Evolutionary conservation across 139 green algal species (phyloP).

Genomic region (Auxenochlorella protothecoides): DNA sequence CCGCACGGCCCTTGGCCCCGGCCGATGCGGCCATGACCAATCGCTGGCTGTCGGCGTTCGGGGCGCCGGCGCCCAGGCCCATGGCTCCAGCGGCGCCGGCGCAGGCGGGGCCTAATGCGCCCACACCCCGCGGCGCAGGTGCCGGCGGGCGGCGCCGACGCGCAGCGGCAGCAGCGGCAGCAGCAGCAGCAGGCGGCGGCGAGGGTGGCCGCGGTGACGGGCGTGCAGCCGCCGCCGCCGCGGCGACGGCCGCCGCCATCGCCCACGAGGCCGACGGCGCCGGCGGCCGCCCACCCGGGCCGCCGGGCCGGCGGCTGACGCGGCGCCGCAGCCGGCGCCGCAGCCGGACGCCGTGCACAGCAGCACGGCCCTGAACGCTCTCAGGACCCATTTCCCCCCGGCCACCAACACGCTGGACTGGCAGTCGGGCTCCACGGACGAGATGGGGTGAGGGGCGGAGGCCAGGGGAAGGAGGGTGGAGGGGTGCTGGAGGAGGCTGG

Average conservation of each 20-base stretch:
- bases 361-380: neutral
- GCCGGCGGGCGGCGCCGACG: neutral
- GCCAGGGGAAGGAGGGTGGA: neutral
- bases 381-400: neutral
- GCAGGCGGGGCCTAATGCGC: no score
- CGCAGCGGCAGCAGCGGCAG: neutral
- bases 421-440: neutral
- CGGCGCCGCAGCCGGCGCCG: neutral
- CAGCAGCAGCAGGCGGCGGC: neutral
- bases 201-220: neutral
- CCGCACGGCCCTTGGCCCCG: no score
- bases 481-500: neutral
- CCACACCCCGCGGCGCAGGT: conserved; percentile 3
- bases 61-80: no score
- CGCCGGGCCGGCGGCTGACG: neutral
- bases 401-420: conserved; percentile 8
- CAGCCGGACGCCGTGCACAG: neutral
- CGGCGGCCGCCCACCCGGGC: neutral
- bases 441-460: neutral
- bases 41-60: no score
- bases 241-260: neutral
- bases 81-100: no score
- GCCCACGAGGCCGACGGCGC: neutral
- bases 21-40: no score
- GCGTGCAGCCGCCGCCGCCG: neutral